These are phyloP conservation scores for Galeopsis tetrahit DNA, from an alignment of 257 asterid genomes.

Conservation along the genomic window DNA sequence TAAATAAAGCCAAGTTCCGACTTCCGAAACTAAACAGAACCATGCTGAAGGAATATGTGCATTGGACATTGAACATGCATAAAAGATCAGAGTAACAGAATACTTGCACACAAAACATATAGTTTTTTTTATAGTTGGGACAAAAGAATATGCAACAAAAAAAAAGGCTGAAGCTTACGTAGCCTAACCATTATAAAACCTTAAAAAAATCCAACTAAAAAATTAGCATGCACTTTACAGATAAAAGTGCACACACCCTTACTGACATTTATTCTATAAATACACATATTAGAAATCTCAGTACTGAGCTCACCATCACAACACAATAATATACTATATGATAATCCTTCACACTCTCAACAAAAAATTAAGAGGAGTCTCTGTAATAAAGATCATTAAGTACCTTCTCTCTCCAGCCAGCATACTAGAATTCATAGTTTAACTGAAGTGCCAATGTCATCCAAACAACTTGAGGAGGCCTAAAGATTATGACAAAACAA, in stretches of 20 bases:
- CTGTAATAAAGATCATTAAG: slow-evolving; percentile 17
- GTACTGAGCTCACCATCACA: not conserved
- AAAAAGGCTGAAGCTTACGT: not conserved
- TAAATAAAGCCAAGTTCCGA: not conserved
- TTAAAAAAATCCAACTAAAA: not conserved
- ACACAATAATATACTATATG: slow-evolving; percentile 6
- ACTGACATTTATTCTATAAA: not conserved
- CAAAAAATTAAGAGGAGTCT: slow-evolving; percentile 6
- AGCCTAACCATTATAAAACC: not conserved
- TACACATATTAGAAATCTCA: not conserved
- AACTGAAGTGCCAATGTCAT: slow-evolving; percentile 63
- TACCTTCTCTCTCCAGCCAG: slow-evolving; percentile 95
- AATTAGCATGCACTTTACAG: slow-evolving; percentile 10
- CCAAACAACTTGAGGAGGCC: slow-evolving; percentile 51
- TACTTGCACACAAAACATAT: not conserved
- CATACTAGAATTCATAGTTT: slow-evolving; percentile 82
- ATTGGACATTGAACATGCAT: not conserved
- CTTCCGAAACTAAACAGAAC: not conserved
- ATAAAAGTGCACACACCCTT: slow-evolving; percentile 7
- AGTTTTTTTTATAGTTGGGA: not conserved
- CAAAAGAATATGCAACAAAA: not conserved
- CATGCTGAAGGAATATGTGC: not conserved
- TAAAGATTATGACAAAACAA: slow-evolving; percentile 33
- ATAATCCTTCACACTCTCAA: slow-evolving; percentile 11
- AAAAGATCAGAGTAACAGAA: not conserved